Evolutionary conservation across 176 grass and related monocot genomes (phyloP), one percentile per base, ranked within the genome.

Genomic region (Urochloa ruziziensis): DNA sequence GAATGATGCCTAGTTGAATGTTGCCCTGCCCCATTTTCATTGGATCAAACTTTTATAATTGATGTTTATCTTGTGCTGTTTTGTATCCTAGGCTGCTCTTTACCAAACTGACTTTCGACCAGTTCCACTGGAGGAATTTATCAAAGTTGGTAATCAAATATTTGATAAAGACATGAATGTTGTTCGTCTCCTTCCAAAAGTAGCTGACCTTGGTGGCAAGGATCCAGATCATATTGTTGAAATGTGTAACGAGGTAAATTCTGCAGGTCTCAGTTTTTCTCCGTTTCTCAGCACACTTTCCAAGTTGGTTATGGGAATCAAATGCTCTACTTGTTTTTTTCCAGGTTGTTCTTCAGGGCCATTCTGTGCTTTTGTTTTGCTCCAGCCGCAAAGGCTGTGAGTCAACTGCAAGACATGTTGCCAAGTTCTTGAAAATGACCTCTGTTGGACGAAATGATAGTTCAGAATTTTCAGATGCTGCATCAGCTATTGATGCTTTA

Each of bases 351-450:
- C 75, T 86, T 84, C 85, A 98, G 75, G 95, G 95, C 32, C 95
- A 98, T 82, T 98, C 95, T 74, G 95, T 98, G 61, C 92, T 98
- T 88, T 82, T 98, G 64, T 98, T 98, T 83, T 98, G 95, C 88
- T 98, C 92, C 29, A 98, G 95, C 82, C 82, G 95, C 43, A 98
- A 98, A 91, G 95, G 95, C 67, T 98, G 95, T 28, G 95, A 98
- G 81, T 91, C 91, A 79, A 98, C 95, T 86, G 95, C 95, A 62
- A 93, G 76, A 61, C 95, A 98, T 91, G 85, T 98, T 86, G 87
- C 95, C 30, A 95, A 79, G 60, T 98, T 93, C 75, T 58, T 95
- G 57, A 88, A 93, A 68, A 80, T 88, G 82, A 57, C 85, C 54
- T 89, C 70, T 86, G 67, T 77, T 83, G 63, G 82, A 63, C 70